phyloP scores from a whole-genome alignment of 495 filamentous ascomycete species.

The Saxophila tyrrhenica region DNA sequence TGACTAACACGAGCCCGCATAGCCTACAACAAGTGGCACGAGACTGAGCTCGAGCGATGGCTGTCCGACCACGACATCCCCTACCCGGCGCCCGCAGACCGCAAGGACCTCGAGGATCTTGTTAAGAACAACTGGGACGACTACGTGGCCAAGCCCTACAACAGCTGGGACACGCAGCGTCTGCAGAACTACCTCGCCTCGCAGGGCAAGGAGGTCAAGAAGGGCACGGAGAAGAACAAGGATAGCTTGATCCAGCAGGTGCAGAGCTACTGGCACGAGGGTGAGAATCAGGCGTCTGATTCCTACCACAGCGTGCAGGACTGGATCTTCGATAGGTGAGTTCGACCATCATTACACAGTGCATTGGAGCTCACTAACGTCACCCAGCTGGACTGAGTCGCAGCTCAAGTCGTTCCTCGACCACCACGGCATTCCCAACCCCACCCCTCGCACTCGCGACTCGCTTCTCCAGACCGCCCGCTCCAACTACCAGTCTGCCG shows the following conservation, averaged over 20 bases:
- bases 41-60: slow-evolving; percentile 96
- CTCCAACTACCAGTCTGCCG: slow-evolving; percentile 66
- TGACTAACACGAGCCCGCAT: slow-evolving; percentile 15
- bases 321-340: slow-evolving; percentile 91
- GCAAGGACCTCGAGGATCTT: slow-evolving; percentile 42
- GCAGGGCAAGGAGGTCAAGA: slow-evolving; percentile 58
- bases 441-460: slow-evolving; percentile 79
- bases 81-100: slow-evolving; percentile 41
- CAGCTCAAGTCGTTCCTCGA: slow-evolving; percentile 90
- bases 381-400: slow-evolving; percentile 62
- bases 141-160: slow-evolving; percentile 51
- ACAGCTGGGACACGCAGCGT: slow-evolving; percentile 55
- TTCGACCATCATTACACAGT: slow-evolving; percentile 23
- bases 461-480: slow-evolving; percentile 65
- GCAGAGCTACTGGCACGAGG: slow-evolving; percentile 61
- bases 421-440: slow-evolving; percentile 71
- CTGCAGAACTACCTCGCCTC: slow-evolving; percentile 52
- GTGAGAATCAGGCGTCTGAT: slow-evolving; percentile 57
- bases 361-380: slow-evolving; percentile 15
- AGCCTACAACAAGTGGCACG: slow-evolving; percentile 99
- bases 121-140: slow-evolving; percentile 80
- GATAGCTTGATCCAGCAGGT: slow-evolving; percentile 55
- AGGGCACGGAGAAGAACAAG: slow-evolving; percentile 49
- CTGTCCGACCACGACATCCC: slow-evolving; percentile 87
- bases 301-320: slow-evolving; percentile 63